These are phyloP conservation scores for Akanthomyces muscarius DNA, from an alignment of 2,329 filamentous ascomycete species.

Conservation along the genomic window DNA sequence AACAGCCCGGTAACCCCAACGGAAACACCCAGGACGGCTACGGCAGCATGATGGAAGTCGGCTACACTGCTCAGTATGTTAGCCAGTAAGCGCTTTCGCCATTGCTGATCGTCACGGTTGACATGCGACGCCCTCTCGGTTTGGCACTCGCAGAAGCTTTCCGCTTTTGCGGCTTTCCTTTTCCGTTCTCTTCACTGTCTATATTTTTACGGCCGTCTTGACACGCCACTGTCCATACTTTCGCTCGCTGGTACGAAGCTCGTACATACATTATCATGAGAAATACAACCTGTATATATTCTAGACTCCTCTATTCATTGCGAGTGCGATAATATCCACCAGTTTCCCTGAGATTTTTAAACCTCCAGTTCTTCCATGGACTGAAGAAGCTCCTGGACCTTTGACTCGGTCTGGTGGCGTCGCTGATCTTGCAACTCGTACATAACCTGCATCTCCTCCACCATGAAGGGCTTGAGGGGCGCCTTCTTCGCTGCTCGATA, in stretches of 20 bases:
- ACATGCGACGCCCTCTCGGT: not conserved
- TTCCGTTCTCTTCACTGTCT: slow-evolving; percentile 14
- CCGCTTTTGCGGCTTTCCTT: not conserved
- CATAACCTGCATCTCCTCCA: slow-evolving; percentile 32
- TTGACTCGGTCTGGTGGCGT: slow-evolving; percentile 19
- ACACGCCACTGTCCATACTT: slow-evolving; percentile 14
- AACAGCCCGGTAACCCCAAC: slow-evolving; percentile 47
- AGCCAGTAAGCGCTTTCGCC: slow-evolving; percentile 19
- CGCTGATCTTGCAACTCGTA: slow-evolving; percentile 33
- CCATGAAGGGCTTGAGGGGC: slow-evolving; percentile 39
- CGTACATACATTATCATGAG: slow-evolving; percentile 12
- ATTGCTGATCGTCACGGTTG: slow-evolving; percentile 1
- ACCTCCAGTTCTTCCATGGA: slow-evolving; percentile 19
- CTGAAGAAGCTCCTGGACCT: slow-evolving; percentile 19
- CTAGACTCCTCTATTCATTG: not conserved
- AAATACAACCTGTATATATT: slow-evolving; percentile 17
- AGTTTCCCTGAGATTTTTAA: not conserved
- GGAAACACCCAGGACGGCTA: slow-evolving; percentile 41
- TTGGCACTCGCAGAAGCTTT: not conserved
- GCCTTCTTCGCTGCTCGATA: slow-evolving; percentile 35
- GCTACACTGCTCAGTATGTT: slow-evolving; percentile 45
- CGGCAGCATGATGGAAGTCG: slow-evolving; percentile 49
- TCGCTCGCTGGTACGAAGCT: not conserved
- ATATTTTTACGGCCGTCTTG: slow-evolving; percentile 16
- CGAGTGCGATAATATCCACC: not conserved